Percentiles rank a stretch among this genome's conserved stretches.
Conservation (phyloP, 768 basidiomycete genomes). For the Cubamyces sp. region DNA sequence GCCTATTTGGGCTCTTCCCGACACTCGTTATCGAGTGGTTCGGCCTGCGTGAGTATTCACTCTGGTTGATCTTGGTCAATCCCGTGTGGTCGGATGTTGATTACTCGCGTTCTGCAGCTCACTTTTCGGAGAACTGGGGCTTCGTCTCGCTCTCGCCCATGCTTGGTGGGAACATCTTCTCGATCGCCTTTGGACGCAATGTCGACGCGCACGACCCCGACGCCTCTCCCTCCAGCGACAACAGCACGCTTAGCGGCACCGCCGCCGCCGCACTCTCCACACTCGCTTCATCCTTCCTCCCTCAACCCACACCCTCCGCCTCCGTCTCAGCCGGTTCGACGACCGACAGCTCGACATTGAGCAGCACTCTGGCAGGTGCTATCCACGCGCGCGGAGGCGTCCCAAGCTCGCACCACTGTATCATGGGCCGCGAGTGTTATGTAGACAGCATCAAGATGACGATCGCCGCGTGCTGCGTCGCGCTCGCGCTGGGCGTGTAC, state of each 20-base stretch:
- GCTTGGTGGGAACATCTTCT: slow-evolving; percentile 81
- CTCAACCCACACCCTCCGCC: background rate
- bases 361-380: background rate
- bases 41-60: slow-evolving; percentile 65
- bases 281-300: slow-evolving; percentile 21
- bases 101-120: slow-evolving; percentile 43
- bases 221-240: slow-evolving; percentile 2
- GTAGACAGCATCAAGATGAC: slow-evolving; percentile 57
- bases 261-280: slow-evolving; percentile 9
- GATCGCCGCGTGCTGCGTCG: slow-evolving; percentile 47
- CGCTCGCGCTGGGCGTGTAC: slow-evolving; percentile 52
- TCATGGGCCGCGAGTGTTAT: slow-evolving; percentile 64
- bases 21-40: slow-evolving; percentile 90
- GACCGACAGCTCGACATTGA: background rate
- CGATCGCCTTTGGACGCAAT: slow-evolving; percentile 80
- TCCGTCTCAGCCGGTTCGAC: background rate
- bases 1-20: slow-evolving; percentile 72
- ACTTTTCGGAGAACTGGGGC: slow-evolving; percentile 89
- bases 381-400: slow-evolving; percentile 21
- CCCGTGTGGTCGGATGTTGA: too few species aligned
- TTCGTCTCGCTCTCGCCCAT: slow-evolving; percentile 74
- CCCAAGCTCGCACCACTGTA: slow-evolving; percentile 49
- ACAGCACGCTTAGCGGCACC: background rate
- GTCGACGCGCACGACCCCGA: slow-evolving; percentile 67
- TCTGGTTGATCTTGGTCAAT: too few species aligned